A percentile compares a stretch with the other conserved stretches of the same genome.
These are phyloP conservation scores for Oehlia diaphana DNA, from an alignment of 192 early-diverging fungal species.

Conservation along the genomic window DNA sequence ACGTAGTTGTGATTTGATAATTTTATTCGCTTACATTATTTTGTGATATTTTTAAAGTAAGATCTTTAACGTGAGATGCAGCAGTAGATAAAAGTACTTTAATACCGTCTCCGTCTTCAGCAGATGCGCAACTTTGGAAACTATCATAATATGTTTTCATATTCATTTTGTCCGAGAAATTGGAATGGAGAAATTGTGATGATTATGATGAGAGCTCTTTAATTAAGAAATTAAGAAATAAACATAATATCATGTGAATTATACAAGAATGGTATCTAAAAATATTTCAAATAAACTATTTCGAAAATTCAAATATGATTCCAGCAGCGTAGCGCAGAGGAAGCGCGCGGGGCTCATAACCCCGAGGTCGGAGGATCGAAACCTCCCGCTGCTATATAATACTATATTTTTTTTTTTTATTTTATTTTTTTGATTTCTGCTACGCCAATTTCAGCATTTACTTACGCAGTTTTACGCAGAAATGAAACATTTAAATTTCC, in stretches of 20 bases:
- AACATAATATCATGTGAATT: not conserved
- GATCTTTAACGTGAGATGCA: not conserved
- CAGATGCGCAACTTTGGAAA: not conserved
- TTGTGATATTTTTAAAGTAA: not conserved
- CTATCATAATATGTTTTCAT: not conserved
- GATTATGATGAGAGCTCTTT: too few species aligned
- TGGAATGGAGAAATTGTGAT: not conserved
- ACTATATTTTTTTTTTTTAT: not conserved
- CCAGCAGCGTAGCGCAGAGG: conserved; percentile 80
- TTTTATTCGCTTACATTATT: not conserved
- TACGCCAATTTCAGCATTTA: too few species aligned
- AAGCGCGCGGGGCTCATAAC: conserved; percentile 88
- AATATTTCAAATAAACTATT: not conserved
- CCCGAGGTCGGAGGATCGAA: conserved; percentile 84
- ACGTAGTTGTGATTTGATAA: not conserved
- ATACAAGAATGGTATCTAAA: not conserved
- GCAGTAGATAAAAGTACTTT: not conserved
- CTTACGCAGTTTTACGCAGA: too few species aligned
- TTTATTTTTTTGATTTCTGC: conserved; percentile 1
- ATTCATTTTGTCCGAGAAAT: not conserved
- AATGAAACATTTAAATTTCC: too few species aligned
- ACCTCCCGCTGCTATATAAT: conserved; percentile 62
- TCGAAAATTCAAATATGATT: not conserved
- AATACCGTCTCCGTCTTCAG: not conserved
- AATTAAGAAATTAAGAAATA: too few species aligned